Evolutionary conservation across 2,329 filamentous ascomycete genomes (phyloP).

Genomic region (Ophiocordyceps sinensis): DNA sequence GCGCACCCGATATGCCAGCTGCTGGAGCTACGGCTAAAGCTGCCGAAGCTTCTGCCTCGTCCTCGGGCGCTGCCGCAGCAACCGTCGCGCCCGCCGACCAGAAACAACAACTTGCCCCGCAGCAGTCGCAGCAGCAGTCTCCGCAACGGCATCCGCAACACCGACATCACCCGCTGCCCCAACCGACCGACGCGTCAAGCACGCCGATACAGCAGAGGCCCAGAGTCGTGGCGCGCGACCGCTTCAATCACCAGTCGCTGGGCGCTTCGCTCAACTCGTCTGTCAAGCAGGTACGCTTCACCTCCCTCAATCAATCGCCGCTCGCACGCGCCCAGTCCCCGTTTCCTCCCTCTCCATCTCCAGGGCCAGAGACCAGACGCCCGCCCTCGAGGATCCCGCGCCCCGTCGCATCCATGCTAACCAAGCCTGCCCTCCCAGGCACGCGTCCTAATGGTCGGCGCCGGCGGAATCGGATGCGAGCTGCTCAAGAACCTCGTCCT

Average conservation of each 20-base stretch:
- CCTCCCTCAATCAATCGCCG: neutral
- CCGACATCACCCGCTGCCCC: conserved; percentile 5
- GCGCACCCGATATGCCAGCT: neutral
- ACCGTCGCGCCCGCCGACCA: neutral
- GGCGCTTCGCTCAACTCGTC: conserved; percentile 46
- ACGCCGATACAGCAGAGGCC: conserved; percentile 12
- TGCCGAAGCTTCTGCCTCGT: neutral
- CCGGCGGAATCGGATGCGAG: conserved; percentile 94
- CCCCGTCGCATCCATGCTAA: neutral
- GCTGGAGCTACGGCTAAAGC: neutral
- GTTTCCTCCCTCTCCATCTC: neutral
- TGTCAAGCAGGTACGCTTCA: conserved; percentile 50
- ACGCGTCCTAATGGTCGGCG: conserved; percentile 84
- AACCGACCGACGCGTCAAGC: conserved; percentile 5
- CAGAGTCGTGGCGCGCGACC: conserved; percentile 28
- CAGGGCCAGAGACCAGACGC: neutral
- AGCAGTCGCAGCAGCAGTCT: neutral
- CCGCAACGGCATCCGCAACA: neutral
- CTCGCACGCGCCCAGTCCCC: neutral
- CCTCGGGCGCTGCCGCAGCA: neutral
- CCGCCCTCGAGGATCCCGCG: neutral
- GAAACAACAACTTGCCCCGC: neutral
- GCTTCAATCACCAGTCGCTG: conserved; percentile 50
- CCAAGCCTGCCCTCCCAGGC: conserved; percentile 35
- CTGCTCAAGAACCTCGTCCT: conserved; percentile 92